A percentile compares a stretch with the other conserved stretches of the same genome.
These are phyloP conservation scores for Coemansia sp. DNA, from an alignment of 192 early-diverging fungal genomes.

Conservation along the genomic window DNA sequence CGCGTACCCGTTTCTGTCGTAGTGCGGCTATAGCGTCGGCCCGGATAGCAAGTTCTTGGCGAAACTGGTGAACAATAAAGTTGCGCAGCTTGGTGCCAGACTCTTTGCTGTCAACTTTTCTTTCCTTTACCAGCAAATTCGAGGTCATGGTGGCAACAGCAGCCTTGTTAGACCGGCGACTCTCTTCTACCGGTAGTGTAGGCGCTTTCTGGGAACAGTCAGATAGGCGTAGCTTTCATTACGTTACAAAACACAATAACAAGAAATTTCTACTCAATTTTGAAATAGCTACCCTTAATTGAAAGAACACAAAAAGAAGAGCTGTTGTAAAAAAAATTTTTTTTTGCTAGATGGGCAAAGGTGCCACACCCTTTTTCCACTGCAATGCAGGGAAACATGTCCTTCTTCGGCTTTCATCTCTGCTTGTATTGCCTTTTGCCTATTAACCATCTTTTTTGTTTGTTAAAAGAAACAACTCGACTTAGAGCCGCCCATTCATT, in stretches of 20 bases:
- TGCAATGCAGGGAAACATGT: too few relatives aligned
- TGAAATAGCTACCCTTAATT: too few relatives aligned
- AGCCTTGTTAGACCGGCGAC: too few relatives aligned
- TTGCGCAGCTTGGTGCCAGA: constrained; percentile 38
- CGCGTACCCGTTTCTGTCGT: constrained; percentile 50
- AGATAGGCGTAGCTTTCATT: too few relatives aligned
- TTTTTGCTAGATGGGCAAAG: too few relatives aligned
- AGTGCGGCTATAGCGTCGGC: constrained; percentile 26
- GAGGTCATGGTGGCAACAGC: background rate
- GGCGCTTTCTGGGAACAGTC: too few relatives aligned
- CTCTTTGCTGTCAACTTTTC: background rate
- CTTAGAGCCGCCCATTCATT: background rate
- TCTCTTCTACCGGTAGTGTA: too few relatives aligned
- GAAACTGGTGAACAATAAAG: constrained; percentile 35
- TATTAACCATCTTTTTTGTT: background rate
- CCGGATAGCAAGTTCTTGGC: constrained; percentile 27
- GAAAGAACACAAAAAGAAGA: too few relatives aligned
- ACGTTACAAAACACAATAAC: too few relatives aligned
- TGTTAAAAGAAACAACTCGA: background rate
- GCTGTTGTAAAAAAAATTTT: too few relatives aligned
- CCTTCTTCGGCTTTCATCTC: background rate
- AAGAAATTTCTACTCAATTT: too few relatives aligned
- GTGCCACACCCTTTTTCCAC: too few relatives aligned
- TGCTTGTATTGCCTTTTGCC: background rate
- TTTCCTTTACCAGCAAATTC: constrained; percentile 6